Percentiles rank a stretch among this genome's conserved stretches.
These are phyloP conservation scores for Piedraia hortae DNA, from an alignment of 2,329 filamentous ascomycete species.

Conservation along the genomic window DNA sequence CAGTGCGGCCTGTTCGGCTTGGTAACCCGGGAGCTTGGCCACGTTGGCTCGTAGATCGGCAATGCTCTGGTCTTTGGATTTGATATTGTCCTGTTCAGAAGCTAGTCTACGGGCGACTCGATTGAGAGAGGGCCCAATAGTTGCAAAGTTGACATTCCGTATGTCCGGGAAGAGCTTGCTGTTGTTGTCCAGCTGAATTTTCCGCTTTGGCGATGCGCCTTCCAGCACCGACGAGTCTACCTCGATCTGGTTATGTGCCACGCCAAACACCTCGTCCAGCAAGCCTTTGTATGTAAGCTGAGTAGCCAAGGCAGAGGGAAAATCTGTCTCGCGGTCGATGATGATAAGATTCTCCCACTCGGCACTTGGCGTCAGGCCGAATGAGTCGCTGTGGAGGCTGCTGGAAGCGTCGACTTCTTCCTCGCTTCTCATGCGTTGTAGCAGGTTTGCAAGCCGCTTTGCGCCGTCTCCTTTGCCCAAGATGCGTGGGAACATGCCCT, in stretches of 20 bases:
- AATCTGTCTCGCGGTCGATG: constrained; percentile 84
- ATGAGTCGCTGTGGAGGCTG: constrained; percentile 20
- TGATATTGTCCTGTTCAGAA: constrained; percentile 66
- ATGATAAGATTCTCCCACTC: constrained; percentile 77
- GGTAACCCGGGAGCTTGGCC: constrained; percentile 71
- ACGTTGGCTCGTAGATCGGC: constrained; percentile 86
- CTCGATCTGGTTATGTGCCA: constrained; percentile 77
- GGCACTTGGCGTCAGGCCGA: constrained; percentile 58
- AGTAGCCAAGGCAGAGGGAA: constrained; percentile 71
- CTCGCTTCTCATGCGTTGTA: constrained; percentile 79
- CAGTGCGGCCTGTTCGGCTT: constrained; percentile 79
- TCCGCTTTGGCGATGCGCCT: constrained; percentile 32
- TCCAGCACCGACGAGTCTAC: constrained; percentile 63
- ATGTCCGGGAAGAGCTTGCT: constrained; percentile 74
- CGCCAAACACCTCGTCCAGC: constrained; percentile 77
- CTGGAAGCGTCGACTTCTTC: constrained; percentile 30
- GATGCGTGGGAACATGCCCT: constrained; percentile 83
- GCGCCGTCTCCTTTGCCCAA: constrained; percentile 90
- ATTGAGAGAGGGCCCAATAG: constrained; percentile 69
- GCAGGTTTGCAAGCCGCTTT: constrained; percentile 59
- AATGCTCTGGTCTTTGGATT: constrained; percentile 54
- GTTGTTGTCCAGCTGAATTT: constrained; percentile 64
- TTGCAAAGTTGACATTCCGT: constrained; percentile 80
- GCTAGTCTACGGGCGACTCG: constrained; percentile 69
- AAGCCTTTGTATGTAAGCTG: constrained; percentile 92